Conservation (phyloP, 768 basidiomycete genomes). For the Grammothele lineata region DNA sequence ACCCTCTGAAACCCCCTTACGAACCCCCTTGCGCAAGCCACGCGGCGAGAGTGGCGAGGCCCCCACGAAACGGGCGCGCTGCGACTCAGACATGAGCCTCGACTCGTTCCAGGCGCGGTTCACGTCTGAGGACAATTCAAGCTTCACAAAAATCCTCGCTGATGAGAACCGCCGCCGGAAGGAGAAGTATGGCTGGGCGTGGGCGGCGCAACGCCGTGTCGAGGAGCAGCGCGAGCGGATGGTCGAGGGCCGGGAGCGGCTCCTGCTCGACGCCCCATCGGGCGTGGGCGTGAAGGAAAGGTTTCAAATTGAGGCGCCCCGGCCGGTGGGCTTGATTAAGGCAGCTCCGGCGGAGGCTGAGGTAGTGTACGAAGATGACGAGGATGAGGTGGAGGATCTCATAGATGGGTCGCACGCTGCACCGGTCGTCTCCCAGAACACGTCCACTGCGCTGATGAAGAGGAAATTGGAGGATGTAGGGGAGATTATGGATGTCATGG, state of each 20-base stretch:
- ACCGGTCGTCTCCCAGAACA: slow-evolving; percentile 3
- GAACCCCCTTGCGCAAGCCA: slow-evolving; percentile 30
- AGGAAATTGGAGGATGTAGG: slow-evolving; percentile 21
- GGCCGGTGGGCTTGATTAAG: slow-evolving; percentile 50
- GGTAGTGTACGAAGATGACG: slow-evolving; percentile 21
- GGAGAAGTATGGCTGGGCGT: slow-evolving; percentile 89
- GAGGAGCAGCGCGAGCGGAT: slow-evolving; percentile 61
- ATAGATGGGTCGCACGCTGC: slow-evolving; percentile 6
- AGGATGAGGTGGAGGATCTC: slow-evolving; percentile 24
- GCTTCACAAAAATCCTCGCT: slow-evolving; percentile 89
- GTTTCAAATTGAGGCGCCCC: slow-evolving; percentile 59
- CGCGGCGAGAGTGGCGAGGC: slow-evolving; percentile 32
- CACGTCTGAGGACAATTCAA: slow-evolving; percentile 97
- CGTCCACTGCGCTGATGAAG: slow-evolving; percentile 6
- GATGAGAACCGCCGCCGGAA: slow-evolving; percentile 82
- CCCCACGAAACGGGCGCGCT: slow-evolving; percentile 52
- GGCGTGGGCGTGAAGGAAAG: slow-evolving; percentile 64
- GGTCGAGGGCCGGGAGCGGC: slow-evolving; percentile 62
- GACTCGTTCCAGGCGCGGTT: slow-evolving; percentile 88
- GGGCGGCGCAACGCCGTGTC: slow-evolving; percentile 84
- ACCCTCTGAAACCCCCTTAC: slow-evolving; percentile 60
- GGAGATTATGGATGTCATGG: slow-evolving; percentile 65
- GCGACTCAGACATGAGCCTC: slow-evolving; percentile 60
- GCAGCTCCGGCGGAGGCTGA: slow-evolving; percentile 28
- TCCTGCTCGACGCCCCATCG: slow-evolving; percentile 66